phyloP scores from a whole-genome alignment of 2,329 filamentous ascomycete species.

The Immersiporthe knoxdaviesiana region DNA sequence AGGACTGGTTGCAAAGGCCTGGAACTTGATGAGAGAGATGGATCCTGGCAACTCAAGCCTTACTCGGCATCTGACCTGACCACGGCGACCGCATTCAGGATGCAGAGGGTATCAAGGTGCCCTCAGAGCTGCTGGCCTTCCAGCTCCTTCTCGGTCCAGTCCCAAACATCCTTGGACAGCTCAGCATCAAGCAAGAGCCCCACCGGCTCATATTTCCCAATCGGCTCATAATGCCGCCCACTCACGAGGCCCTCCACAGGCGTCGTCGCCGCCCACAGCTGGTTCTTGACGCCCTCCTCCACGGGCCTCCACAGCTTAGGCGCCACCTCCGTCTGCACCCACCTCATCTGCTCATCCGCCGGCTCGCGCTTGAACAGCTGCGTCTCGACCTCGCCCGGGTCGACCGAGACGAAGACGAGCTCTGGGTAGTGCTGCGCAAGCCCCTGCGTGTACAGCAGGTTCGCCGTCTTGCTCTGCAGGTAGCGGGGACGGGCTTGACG shows the following conservation, averaged over 20 bases:
- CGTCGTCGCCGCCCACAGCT: slow-evolving; percentile 24
- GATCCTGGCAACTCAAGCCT: neutral
- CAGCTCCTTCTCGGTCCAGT: slow-evolving; percentile 42
- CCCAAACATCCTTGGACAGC: slow-evolving; percentile 39
- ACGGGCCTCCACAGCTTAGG: slow-evolving; percentile 33
- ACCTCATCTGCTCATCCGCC: neutral
- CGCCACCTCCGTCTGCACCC: slow-evolving; percentile 13
- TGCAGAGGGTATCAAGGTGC: too few species aligned
- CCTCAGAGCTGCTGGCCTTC: slow-evolving; percentile 19
- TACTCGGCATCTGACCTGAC: neutral
- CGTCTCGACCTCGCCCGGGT: slow-evolving; percentile 38
- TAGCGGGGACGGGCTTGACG: slow-evolving; percentile 35
- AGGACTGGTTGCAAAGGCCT: neutral
- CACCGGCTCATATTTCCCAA: neutral
- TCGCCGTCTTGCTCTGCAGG: slow-evolving; percentile 40
- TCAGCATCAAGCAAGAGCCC: slow-evolving; percentile 31
- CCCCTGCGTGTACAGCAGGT: slow-evolving; percentile 37
- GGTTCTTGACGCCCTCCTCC: slow-evolving; percentile 23
- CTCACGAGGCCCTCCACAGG: slow-evolving; percentile 36
- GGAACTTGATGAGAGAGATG: neutral
- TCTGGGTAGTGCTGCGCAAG: slow-evolving; percentile 34
- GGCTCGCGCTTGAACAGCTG: slow-evolving; percentile 30
- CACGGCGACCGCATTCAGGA: too few species aligned
- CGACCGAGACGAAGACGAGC: slow-evolving; percentile 33
- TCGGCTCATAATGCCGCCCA: slow-evolving; percentile 31